Percentiles rank a stretch among this genome's conserved stretches.
Conservation (phyloP, 768 basidiomycete species). For the Suillus occidentalis region DNA sequence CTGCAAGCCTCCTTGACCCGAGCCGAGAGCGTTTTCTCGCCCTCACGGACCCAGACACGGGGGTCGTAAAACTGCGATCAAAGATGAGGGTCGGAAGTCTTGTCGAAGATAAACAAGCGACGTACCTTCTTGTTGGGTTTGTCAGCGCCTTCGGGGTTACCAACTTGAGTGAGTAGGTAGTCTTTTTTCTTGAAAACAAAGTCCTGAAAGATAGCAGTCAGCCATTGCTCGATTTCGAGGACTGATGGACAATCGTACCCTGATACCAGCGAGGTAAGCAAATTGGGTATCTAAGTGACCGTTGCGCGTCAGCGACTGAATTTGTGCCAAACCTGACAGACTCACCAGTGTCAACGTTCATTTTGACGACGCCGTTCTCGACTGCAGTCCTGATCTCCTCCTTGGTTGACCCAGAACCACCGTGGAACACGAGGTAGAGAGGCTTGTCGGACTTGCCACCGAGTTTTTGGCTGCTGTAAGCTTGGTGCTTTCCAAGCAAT, state of each 20-base stretch:
- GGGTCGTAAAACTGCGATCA: constrained; percentile 79
- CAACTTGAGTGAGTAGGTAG: constrained; percentile 89
- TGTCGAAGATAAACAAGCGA: not conserved
- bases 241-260: constrained; percentile 42
- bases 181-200: constrained; percentile 84
- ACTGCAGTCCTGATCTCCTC: constrained; percentile 95
- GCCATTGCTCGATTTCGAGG: not conserved
- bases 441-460: constrained; percentile 68
- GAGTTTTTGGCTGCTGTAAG: constrained; percentile 66
- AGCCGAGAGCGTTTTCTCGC: constrained; percentile 85
- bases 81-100: constrained; percentile 5
- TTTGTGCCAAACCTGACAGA: not conserved
- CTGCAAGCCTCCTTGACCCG: constrained; percentile 94
- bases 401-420: constrained; percentile 96
- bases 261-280: constrained; percentile 86
- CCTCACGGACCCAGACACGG: constrained; percentile 98
- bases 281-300: constrained; percentile 76
- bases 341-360: constrained; percentile 92
- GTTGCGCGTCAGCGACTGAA: constrained; percentile 8
- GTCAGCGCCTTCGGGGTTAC: constrained; percentile 94
- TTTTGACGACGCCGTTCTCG: constrained; percentile 92
- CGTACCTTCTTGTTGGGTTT: constrained; percentile 98
- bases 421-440: constrained; percentile 99
- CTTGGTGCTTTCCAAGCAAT: constrained; percentile 90
- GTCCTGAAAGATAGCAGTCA: constrained; percentile 48